Conservation (phyloP, 2,329 filamentous ascomycete species). For the Fusarium miscanthi region DNA sequence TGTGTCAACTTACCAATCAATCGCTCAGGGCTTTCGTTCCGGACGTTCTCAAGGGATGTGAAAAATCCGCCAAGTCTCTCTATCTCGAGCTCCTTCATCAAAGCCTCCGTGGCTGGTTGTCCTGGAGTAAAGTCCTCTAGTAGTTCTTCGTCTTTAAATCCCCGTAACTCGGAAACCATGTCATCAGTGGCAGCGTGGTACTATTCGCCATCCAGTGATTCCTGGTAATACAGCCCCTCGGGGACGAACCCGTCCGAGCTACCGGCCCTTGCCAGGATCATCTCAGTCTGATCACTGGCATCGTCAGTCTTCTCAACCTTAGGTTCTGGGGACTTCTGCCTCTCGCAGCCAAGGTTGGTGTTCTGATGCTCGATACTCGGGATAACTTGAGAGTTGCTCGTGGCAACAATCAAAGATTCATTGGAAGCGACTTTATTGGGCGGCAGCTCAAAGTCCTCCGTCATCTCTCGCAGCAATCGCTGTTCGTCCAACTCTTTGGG, state of each 20-base stretch:
- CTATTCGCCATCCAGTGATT: neutral
- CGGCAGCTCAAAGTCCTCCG: neutral
- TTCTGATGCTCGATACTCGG: neutral
- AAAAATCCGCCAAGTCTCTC: neutral
- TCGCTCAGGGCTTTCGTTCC: neutral
- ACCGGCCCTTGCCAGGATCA: neutral
- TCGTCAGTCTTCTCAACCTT: neutral
- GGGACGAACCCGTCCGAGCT: neutral
- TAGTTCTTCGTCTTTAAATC: neutral
- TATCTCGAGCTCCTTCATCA: neutral
- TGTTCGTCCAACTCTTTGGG: neutral
- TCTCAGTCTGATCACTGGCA: neutral
- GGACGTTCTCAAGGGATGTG: neutral
- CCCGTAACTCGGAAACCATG: neutral
- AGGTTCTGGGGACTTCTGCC: neutral
- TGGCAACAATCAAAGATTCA: neutral
- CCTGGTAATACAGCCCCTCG: neutral
- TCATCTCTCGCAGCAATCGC: conserved; percentile 1
- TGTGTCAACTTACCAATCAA: neutral
- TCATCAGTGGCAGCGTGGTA: neutral
- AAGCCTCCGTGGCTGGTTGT: neutral
- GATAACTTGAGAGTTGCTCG: neutral
- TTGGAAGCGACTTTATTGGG: neutral
- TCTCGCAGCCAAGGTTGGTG: neutral
- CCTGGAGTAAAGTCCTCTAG: neutral